A percentile compares a stretch with the other conserved stretches of the same genome.
These are phyloP conservation scores for Termitomyces sp. DNA, from an alignment of 768 basidiomycete species.

Conservation along the genomic window DNA sequence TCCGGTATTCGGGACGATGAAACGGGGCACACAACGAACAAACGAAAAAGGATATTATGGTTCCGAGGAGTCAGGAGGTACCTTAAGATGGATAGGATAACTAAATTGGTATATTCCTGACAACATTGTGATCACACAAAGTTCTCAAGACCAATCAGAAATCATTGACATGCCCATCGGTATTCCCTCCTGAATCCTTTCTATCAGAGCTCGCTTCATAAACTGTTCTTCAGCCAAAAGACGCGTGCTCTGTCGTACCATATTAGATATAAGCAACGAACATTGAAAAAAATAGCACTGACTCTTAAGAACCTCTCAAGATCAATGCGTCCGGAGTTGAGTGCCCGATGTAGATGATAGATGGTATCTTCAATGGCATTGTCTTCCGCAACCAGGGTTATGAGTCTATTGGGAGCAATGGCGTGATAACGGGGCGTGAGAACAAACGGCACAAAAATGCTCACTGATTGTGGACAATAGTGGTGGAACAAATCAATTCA, in stretches of 20 bases:
- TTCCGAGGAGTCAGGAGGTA: constrained; percentile 30
- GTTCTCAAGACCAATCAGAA: constrained; percentile 35
- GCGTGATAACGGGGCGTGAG: constrained; percentile 8
- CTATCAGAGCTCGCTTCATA: constrained; percentile 91
- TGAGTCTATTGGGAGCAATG: constrained; percentile 50
- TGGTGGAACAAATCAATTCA: constrained; percentile 93
- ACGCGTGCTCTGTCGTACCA: constrained; percentile 62
- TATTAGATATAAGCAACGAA: constrained; percentile 8
- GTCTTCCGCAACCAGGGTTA: constrained; percentile 98
- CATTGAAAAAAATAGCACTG: constrained; percentile 26
- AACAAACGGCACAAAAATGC: constrained; percentile 22
- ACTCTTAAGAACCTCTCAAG: constrained; percentile 93
- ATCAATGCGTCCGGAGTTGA: constrained; percentile 90
- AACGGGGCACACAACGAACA: constrained; percentile 15
- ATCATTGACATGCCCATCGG: constrained; percentile 44
- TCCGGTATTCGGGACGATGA: not conserved
- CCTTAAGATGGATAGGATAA: not conserved
- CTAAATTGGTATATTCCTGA: not conserved
- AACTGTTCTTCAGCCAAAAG: constrained; percentile 94
- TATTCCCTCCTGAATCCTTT: constrained; percentile 75
- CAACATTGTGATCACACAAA: not conserved
- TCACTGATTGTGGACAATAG: constrained; percentile 96
- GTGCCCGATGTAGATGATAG: constrained; percentile 91
- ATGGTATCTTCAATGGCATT: constrained; percentile 98
- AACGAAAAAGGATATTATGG: constrained; percentile 32